These are phyloP conservation scores for Geotrichum macrosporum DNA, from an alignment of 1,139 yeast genomes.

Conservation along the genomic window DNA sequence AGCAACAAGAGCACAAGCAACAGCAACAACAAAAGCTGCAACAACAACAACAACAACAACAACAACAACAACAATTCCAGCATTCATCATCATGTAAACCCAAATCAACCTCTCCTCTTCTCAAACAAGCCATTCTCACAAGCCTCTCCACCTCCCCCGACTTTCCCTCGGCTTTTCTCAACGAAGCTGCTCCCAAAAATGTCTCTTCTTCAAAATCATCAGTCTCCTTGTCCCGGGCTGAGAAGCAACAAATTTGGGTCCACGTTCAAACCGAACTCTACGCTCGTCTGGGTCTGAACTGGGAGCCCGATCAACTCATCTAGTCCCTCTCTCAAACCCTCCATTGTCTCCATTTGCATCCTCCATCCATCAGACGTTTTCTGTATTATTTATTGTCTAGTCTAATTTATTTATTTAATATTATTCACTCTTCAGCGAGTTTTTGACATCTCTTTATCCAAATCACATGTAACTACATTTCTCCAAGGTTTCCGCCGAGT, in stretches of 20 bases:
- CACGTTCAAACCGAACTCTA: conserved; percentile 56
- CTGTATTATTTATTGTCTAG: too few relatives aligned
- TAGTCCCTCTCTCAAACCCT: too few relatives aligned
- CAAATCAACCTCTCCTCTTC: conserved; percentile 28
- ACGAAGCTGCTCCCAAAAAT: too few relatives aligned
- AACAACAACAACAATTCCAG: conserved; percentile 5
- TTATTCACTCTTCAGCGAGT: too few relatives aligned
- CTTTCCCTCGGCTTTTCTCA: conserved; percentile 23
- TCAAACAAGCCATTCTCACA: conserved; percentile 34
- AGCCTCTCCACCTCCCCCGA: conserved; percentile 35
- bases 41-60: conserved; percentile 9
- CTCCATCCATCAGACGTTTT: too few relatives aligned
- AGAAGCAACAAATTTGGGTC: conserved; percentile 55
- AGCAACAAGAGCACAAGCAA: conserved; percentile 25
- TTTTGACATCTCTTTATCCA: too few relatives aligned
- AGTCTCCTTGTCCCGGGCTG: conserved; percentile 45
- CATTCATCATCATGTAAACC: neutral
- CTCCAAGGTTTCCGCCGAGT: too few relatives aligned
- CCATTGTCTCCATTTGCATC: too few relatives aligned
- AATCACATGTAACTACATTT: too few relatives aligned
- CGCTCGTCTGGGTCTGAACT: conserved; percentile 51
- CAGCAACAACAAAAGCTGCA: neutral
- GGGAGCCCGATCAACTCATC: conserved; percentile 49
- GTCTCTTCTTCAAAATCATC: too few relatives aligned
- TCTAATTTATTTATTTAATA: too few relatives aligned